phyloP scores from a whole-genome alignment of 352 stramenopile species.

The Pythium dissimile region DNA sequence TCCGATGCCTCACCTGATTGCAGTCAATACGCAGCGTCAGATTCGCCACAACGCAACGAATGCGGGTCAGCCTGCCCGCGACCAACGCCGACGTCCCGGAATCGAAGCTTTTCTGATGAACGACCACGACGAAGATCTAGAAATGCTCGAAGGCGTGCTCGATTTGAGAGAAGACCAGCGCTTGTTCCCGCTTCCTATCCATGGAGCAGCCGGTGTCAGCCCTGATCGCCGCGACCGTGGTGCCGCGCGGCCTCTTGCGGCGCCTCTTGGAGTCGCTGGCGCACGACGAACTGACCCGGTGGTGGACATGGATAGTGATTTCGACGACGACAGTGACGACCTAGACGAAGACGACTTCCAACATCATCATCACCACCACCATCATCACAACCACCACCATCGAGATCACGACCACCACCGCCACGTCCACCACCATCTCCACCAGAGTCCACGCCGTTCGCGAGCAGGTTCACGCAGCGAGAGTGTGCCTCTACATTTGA shows the following conservation, averaged over 20 bases:
- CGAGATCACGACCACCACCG: conserved; percentile 31
- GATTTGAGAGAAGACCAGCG: conserved; percentile 49
- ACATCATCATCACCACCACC: conserved; percentile 23
- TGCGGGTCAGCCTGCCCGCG: background rate
- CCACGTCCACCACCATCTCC: conserved; percentile 47
- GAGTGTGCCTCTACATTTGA: conserved; percentile 71
- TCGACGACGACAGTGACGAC: conserved; percentile 24
- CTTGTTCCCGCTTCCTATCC: conserved; percentile 16
- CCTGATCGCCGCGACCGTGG: conserved; percentile 11
- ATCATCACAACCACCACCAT: conserved; percentile 28
- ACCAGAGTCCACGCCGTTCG: conserved; percentile 42
- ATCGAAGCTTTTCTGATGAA: conserved; percentile 61
- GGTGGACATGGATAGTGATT: conserved; percentile 11
- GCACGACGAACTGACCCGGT: conserved; percentile 1
- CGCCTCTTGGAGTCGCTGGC: conserved; percentile 11
- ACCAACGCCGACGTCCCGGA: conserved; percentile 17
- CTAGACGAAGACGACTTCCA: conserved; percentile 16
- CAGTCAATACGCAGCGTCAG: conserved; percentile 29
- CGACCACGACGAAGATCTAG: conserved; percentile 52
- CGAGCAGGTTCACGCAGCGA: conserved; percentile 41
- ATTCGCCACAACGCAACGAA: conserved; percentile 34
- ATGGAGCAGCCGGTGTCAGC: conserved; percentile 3
- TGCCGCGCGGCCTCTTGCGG: background rate
- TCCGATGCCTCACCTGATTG: conserved; percentile 26
- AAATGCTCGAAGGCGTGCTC: conserved; percentile 64